Base-by-base conservation (phyloP, 768 basidiomycete genomes). In the Lactarius hatsudake region DNA sequence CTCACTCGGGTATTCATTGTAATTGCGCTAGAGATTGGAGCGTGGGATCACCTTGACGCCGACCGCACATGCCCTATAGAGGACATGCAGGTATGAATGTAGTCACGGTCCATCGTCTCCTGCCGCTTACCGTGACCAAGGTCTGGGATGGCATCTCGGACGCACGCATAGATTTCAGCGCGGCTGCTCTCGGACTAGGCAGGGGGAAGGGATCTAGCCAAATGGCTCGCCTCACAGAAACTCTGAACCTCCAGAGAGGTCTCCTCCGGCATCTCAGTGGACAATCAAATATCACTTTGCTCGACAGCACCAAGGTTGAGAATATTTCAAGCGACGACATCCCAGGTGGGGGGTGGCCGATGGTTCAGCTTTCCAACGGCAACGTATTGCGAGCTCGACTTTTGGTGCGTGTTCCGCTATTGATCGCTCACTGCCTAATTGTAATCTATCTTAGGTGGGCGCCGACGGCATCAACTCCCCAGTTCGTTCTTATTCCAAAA, bases 391-490 rank as follows among this genome's bases (percentile, higher is more conserved):
- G 89, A 65, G 84, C 93, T 23, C 81, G 93, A 70, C 79, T 97
- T 42, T 79, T 97, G 64, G 93, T 94, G 72, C 78, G 83, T 79
- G 61, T 32, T 43, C 34, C 54, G 10, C 43, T 10, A 20, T 53
- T 69, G 32, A n/a, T 56, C 7, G 18, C 4, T 51, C 20, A 64
- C 28, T n/a, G 59, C 40, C 55, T 59, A 56, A 20, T 28, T 63
- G 54, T 28, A n/a, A n/a, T 61, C 59, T 53, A 70, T 61, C 61
- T 43, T 71, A 94, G 92, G 86, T 98, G 40, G 96, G 97, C 20
- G 96, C 97, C 5, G 97, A 98, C 73, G 97, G 97, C 4, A 89
- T 87, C 75, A 96, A 94, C 73, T 98, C 96, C 0, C 95, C 96
- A 13, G 97, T 98, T 28, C 87, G 95, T 56, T 75, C 87, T 30